phyloP scores from a whole-genome alignment of 179 eudicot genomes.

The Dionaea muscipula region DNA sequence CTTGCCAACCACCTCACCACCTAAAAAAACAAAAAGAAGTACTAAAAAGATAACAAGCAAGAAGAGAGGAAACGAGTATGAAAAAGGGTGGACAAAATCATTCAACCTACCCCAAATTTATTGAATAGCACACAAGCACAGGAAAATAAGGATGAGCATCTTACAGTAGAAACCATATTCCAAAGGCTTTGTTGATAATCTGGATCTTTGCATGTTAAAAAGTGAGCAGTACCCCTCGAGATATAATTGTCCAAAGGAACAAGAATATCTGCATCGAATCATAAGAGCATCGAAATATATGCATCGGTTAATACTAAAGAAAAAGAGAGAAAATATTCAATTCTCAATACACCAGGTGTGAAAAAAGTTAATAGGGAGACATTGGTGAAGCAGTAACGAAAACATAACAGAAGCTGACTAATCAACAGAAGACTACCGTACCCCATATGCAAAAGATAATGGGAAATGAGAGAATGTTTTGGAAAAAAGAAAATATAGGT shows the following conservation, averaged over 20 bases:
- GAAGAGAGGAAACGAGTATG: neutral
- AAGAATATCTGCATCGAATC: slow-evolving; percentile 56
- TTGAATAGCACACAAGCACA: slow-evolving; percentile 2
- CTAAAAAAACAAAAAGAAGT: neutral
- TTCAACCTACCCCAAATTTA: no score
- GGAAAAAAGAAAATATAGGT: no score
- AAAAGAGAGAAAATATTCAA: neutral
- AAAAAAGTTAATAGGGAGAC: no score
- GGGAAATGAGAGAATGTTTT: no score
- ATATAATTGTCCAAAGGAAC: slow-evolving; percentile 91
- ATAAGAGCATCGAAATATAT: slow-evolving; percentile 8
- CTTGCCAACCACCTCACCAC: neutral
- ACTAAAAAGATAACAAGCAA: neutral
- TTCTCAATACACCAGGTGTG: neutral
- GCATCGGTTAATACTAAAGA: slow-evolving; percentile 1
- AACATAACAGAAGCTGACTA: no score
- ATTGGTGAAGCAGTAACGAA: no score
- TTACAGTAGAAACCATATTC: slow-evolving; percentile 80
- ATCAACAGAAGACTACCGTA: no score
- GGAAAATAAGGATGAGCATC: slow-evolving; percentile 12
- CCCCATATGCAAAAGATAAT: no score
- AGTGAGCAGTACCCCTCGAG: slow-evolving; percentile 84
- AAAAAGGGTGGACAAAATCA: no score
- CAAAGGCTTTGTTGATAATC: slow-evolving; percentile 96
- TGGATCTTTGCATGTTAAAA: slow-evolving; percentile 82